phyloP scores from a whole-genome alignment of 768 basidiomycete species.

The Tubosaeta sp. region DNA sequence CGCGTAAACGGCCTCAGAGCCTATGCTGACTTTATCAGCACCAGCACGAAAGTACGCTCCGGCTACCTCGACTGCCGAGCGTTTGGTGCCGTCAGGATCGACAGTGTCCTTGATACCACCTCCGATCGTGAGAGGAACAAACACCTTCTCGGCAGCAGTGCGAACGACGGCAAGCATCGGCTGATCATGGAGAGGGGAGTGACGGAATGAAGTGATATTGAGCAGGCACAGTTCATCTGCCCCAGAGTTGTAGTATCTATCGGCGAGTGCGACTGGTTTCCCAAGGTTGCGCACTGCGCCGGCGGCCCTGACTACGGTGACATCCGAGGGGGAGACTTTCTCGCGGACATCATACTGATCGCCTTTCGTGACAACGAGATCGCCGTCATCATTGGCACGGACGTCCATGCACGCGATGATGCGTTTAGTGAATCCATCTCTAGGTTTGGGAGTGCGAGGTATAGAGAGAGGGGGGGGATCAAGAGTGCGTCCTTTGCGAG shows the following conservation, averaged over 20 bases:
- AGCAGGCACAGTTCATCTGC: slow-evolving; percentile 97
- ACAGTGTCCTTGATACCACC: slow-evolving; percentile 96
- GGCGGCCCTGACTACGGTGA: slow-evolving; percentile 41
- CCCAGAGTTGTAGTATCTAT: slow-evolving; percentile 78
- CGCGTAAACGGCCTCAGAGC: slow-evolving; percentile 91
- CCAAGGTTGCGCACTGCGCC: slow-evolving; percentile 94
- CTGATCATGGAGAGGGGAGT: slow-evolving; percentile 92
- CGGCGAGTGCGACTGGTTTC: slow-evolving; percentile 90
- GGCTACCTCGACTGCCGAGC: slow-evolving; percentile 89
- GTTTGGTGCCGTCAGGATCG: slow-evolving; percentile 91
- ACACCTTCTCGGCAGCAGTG: slow-evolving; percentile 82
- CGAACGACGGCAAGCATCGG: slow-evolving; percentile 97
- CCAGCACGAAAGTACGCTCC: slow-evolving; percentile 95
- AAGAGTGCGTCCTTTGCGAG: slow-evolving; percentile 38
- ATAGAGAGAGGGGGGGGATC: slow-evolving; percentile 30
- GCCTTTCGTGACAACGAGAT: slow-evolving; percentile 98
- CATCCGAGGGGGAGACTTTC: slow-evolving; percentile 39
- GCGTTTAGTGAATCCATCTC: slow-evolving; percentile 81
- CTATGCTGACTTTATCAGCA: slow-evolving; percentile 98
- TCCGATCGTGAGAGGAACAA: slow-evolving; percentile 97
- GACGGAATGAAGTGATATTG: slow-evolving; percentile 99
- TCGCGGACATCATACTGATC: slow-evolving; percentile 99
- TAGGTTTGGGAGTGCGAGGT: slow-evolving; percentile 37
- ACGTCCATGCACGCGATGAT: slow-evolving; percentile 98
- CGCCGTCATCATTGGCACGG: slow-evolving; percentile 90